These are phyloP conservation scores for Jackrogersella multiformis DNA, from an alignment of 495 filamentous ascomycete genomes.

Conservation along the genomic window DNA sequence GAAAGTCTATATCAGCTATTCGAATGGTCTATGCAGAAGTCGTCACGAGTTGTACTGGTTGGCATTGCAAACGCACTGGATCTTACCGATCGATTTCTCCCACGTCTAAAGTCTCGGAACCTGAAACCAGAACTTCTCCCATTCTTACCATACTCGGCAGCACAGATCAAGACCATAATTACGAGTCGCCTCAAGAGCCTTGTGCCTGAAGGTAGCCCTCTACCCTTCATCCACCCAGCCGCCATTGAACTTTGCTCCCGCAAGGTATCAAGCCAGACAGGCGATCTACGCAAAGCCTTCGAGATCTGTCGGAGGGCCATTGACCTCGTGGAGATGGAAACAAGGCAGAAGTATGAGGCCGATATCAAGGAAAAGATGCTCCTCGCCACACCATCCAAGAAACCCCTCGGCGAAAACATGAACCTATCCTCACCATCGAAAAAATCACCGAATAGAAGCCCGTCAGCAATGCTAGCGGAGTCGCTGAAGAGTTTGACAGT, in stretches of 20 bases:
- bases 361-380: constrained; percentile 61
- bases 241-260: constrained; percentile 93
- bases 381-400: constrained; percentile 55
- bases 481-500: constrained; percentile 68
- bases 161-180: constrained; percentile 89
- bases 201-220: constrained; percentile 65
- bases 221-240: constrained; percentile 91
- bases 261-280: constrained; percentile 92
- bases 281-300: constrained; percentile 94
- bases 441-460: constrained; percentile 47
- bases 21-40: constrained; percentile 85
- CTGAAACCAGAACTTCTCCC: constrained; percentile 89
- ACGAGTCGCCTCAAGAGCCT: constrained; percentile 82
- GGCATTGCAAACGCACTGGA: constrained; percentile 98
- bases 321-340: constrained; percentile 88
- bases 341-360: constrained; percentile 67
- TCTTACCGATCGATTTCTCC: constrained; percentile 92
- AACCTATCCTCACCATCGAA: constrained; percentile 60
- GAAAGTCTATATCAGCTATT: constrained; percentile 91
- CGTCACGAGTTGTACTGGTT: constrained; percentile 81
- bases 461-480: constrained; percentile 48
- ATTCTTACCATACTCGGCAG: constrained; percentile 89
- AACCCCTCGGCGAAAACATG: constrained; percentile 55
- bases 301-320: constrained; percentile 91
- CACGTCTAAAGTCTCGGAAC: constrained; percentile 90